phyloP scores from a whole-genome alignment of 2,329 filamentous ascomycete species.

The Talaromyces rugulosus region DNA sequence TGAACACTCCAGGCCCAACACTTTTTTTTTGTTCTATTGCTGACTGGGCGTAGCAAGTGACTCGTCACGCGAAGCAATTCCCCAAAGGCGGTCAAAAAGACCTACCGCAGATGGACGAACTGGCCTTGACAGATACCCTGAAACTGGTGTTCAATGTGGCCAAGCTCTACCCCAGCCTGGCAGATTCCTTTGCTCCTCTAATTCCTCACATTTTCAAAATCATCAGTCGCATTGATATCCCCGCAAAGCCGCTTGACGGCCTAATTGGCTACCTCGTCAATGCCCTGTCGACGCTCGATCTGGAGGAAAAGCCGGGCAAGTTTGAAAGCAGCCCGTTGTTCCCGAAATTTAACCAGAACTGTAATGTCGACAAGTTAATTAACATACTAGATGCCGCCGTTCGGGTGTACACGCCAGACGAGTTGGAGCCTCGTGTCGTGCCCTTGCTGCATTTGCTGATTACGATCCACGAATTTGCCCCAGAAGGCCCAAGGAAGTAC shows the following conservation, averaged over 20 bases:
- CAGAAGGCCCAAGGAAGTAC: constrained; percentile 55
- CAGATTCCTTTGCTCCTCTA: constrained; percentile 60
- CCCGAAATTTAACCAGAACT: constrained; percentile 57
- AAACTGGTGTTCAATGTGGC: constrained; percentile 89
- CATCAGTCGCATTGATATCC: constrained; percentile 57
- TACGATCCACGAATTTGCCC: constrained; percentile 65
- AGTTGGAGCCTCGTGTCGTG: constrained; percentile 68
- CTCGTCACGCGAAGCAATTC: constrained; percentile 62
- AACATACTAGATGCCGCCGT: constrained; percentile 66
- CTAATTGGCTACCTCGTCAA: constrained; percentile 72
- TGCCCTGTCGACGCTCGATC: constrained; percentile 72
- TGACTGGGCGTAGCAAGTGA: constrained; percentile 52
- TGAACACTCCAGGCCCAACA: not conserved
- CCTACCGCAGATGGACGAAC: constrained; percentile 56
- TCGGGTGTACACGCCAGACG: constrained; percentile 57
- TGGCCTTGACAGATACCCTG: constrained; percentile 77
- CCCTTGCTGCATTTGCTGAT: constrained; percentile 72
- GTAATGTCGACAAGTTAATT: constrained; percentile 62
- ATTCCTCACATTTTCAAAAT: constrained; percentile 68
- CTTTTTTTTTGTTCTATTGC: not conserved
- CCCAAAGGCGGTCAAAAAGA: constrained; percentile 35
- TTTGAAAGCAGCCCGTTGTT: constrained; percentile 56
- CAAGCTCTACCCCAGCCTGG: constrained; percentile 64
- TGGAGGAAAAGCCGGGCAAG: constrained; percentile 52
- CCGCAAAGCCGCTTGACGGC: constrained; percentile 64